A percentile compares a stretch with the other conserved stretches of the same genome.
Conservation (phyloP, 2,329 filamentous ascomycete genomes). For the Colletotrichum sp. region DNA sequence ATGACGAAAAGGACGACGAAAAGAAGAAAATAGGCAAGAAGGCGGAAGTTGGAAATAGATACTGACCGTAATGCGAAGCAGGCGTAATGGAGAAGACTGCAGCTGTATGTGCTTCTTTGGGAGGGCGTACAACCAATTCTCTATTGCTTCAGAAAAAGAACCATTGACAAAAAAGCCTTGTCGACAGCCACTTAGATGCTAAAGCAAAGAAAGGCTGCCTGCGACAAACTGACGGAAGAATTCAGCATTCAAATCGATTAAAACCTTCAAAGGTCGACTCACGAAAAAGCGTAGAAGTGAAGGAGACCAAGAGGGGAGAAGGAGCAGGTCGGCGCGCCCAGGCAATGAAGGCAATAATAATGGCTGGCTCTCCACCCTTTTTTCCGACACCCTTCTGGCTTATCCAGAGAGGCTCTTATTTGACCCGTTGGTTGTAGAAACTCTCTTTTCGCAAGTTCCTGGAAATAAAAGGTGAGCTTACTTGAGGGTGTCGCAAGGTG, state of each 20-base stretch:
- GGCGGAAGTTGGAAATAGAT: neutral
- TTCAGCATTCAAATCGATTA: neutral
- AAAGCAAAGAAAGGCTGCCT: neutral
- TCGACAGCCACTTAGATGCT: neutral
- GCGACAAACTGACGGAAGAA: neutral
- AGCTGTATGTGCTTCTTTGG: neutral
- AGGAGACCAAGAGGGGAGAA: neutral
- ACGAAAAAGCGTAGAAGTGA: neutral
- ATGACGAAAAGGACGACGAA: neutral
- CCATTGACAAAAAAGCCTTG: neutral
- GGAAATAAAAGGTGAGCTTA: neutral
- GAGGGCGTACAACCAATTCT: neutral
- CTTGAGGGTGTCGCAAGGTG: neutral
- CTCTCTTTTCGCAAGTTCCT: neutral
- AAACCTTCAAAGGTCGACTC: neutral
- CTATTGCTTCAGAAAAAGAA: neutral
- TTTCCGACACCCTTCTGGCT: neutral
- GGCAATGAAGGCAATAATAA: neutral
- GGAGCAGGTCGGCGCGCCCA: neutral
- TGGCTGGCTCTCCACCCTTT: neutral
- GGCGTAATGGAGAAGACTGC: neutral
- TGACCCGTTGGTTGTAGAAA: neutral
- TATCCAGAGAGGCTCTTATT: neutral
- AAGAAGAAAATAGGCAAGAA: neutral
- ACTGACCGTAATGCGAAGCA: neutral